Evolutionary conservation across 805 yeast genomes (phyloP).

Genomic region (Yarrowia deformans): DNA sequence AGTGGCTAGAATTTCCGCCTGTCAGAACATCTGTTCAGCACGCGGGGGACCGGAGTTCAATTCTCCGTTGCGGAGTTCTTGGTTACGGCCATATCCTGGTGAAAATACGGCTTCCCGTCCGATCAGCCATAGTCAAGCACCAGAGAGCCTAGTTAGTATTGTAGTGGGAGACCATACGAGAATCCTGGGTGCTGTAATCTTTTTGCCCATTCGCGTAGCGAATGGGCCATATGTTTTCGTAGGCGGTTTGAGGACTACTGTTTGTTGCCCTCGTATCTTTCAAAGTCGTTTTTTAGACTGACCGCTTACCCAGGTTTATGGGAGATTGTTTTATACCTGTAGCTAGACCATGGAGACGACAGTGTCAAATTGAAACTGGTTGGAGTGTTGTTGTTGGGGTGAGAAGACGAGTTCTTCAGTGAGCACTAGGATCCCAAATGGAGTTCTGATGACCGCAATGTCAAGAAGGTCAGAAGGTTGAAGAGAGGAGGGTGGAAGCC

Average conservation of each 20-base stretch:
- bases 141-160: conserved; percentile 38
- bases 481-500: too few species aligned
- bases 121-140: conserved; percentile 39
- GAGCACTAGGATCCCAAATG: too few species aligned
- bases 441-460: too few species aligned
- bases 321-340: too few species aligned
- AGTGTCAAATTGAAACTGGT: too few species aligned
- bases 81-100: conserved; percentile 39
- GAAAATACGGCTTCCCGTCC: conserved; percentile 39
- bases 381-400: too few species aligned
- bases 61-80: conserved; percentile 35
- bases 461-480: too few species aligned
- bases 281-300: neutral
- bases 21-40: conserved; percentile 45
- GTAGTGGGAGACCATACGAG: conserved; percentile 39
- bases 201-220: conserved; percentile 4
- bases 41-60: conserved; percentile 39
- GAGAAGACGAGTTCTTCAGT: too few species aligned
- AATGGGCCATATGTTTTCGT: neutral
- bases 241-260: neutral
- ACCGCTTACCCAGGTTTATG: neutral
- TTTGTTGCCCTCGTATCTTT: neutral
- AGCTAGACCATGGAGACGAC: too few species aligned
- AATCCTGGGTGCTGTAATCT: conserved; percentile 38
- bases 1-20: conserved; percentile 54